phyloP scores from a whole-genome alignment of 1,139 yeast species.

The Sugiyamaella paludigena region DNA sequence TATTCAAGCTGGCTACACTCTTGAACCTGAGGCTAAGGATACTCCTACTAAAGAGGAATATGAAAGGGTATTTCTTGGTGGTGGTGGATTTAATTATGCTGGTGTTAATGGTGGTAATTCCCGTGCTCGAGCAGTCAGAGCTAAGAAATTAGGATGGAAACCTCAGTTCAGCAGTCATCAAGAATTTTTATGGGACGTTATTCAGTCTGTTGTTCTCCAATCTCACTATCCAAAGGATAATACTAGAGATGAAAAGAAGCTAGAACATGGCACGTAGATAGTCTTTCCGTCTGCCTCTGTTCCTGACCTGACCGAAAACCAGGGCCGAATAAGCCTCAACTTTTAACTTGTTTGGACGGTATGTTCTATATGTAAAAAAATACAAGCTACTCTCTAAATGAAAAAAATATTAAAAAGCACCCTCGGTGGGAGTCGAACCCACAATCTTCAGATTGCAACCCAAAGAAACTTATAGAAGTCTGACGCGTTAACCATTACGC shows the following conservation, averaged over 20 bases:
- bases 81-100: constrained; percentile 10
- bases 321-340: too few species aligned
- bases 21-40: constrained; percentile 11
- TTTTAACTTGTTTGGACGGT: too few species aligned
- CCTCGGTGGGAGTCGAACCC: constrained; percentile 14
- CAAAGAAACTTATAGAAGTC: constrained; percentile 7
- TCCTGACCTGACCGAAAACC: too few species aligned
- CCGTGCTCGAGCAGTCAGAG: constrained; percentile 24
- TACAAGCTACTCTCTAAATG: background rate
- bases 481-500: constrained; percentile 15
- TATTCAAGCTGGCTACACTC: constrained; percentile 21
- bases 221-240: constrained; percentile 8
- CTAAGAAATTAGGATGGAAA: constrained; percentile 25
- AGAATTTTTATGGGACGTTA: constrained; percentile 15
- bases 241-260: background rate
- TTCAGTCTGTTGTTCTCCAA: constrained; percentile 9
- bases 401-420: constrained; percentile 1
- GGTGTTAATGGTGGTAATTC: constrained; percentile 21
- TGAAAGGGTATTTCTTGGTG: constrained; percentile 13
- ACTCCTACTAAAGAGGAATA: constrained; percentile 14
- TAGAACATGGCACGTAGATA: too few species aligned
- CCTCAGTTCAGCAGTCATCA: constrained; percentile 21
- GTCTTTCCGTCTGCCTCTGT: too few species aligned
- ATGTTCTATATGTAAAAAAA: too few species aligned
- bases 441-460: constrained; percentile 11